Evolutionary conservation across 257 asterid genomes (phyloP), one percentile per base, ranked within the genome.

Genomic region (Scutellaria barbata): DNA sequence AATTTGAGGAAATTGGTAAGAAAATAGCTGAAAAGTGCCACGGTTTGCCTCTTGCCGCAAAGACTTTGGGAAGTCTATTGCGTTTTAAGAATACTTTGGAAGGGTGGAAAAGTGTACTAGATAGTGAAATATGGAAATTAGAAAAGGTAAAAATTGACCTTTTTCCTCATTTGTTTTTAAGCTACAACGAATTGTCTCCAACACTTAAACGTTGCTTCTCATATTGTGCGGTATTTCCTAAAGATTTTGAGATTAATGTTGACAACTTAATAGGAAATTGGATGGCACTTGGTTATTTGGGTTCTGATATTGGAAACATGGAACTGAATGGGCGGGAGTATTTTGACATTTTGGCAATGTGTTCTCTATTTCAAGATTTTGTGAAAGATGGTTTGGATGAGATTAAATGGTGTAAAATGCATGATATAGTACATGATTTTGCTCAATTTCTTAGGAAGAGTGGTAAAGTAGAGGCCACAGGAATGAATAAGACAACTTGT

Each of bases 261-360:
- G 77, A 74, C 22, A 69, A 43, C n/a, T 40, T 85, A 57, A 74
- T 80, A 66, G 67, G 66, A 72, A 76, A 73, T n/a, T 85, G 87
- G 90, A 80, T 78, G 86, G 87, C 87, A 5, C 78, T 77, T 14
- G 82, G 83, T 35, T 85, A 76, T 74, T 62, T 85, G 48, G 20
- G 56, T n/a, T n/a, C 70, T 0, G 9, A 59, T 7, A 54, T 4
- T 14, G 66, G 63, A 17, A 76, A 71, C 11, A 61, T 56, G 74
- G 87, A 85, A 60, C 57, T 41, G 0, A 68, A 2, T 61, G 87
- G 90, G 3, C 25, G 11, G 25, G 77, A 66, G 43, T 64, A 42
- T 51, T 58, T 75, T 11, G 41, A 70, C 1, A 18, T 48, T 13
- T 60, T 79, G 17, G 50, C 52, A 14, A 58, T 10, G 35, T 56